phyloP scores from a whole-genome alignment of 2,329 filamentous ascomycete species.

The Alternaria triticina region DNA sequence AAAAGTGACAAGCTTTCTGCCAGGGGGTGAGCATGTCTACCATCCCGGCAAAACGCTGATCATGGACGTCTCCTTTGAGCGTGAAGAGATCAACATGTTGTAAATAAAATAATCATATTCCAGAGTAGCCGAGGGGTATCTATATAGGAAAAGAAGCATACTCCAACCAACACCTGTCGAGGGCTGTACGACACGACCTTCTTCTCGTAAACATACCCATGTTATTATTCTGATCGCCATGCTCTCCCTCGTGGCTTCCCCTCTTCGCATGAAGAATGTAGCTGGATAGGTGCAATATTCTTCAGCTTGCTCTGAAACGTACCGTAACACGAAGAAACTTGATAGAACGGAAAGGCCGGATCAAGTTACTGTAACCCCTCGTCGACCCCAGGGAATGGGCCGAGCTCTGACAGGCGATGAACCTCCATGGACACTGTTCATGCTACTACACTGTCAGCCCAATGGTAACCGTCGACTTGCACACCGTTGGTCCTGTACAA shows the following conservation, averaged over 20 bases:
- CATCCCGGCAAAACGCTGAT: not conserved
- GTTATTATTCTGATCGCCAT: not conserved
- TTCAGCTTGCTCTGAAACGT: not conserved
- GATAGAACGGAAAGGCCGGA: not conserved
- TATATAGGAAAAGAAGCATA: conserved; percentile 12
- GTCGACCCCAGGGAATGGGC: not conserved
- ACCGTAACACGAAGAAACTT: not conserved
- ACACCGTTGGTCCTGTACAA: conserved; percentile 29
- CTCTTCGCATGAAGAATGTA: not conserved
- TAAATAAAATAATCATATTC: not conserved
- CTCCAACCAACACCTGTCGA: not conserved
- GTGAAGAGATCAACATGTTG: not conserved
- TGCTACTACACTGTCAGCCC: conserved; percentile 27
- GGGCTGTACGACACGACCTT: not conserved
- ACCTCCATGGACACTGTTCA: conserved; percentile 3
- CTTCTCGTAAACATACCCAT: not conserved
- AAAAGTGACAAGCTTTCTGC: conserved; percentile 12
- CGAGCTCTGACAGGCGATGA: not conserved
- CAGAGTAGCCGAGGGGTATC: conserved; percentile 17
- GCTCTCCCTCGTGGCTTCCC: not conserved
- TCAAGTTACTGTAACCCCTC: not conserved
- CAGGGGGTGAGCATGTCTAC: not conserved
- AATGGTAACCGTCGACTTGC: conserved; percentile 24
- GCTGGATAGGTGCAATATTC: not conserved
- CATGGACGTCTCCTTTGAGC: not conserved